These are phyloP conservation scores for Hibiscus syriacus DNA, from an alignment of 345 rosid genomes.

Conservation along the genomic window DNA sequence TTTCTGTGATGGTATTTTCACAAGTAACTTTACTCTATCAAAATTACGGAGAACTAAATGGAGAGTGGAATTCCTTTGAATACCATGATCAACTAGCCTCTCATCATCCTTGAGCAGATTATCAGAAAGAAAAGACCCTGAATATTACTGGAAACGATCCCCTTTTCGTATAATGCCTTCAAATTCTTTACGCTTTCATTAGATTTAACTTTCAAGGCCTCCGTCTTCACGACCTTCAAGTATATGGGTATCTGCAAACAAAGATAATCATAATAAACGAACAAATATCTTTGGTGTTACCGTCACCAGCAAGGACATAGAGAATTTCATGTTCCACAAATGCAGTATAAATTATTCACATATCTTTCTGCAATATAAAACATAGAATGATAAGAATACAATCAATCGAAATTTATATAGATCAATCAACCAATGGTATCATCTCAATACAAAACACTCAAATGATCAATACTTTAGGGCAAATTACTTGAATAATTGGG, in stretches of 20 bases:
- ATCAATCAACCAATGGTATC: not conserved
- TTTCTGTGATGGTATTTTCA: constrained; percentile 16
- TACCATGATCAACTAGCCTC: constrained; percentile 23
- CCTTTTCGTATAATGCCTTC: constrained; percentile 24
- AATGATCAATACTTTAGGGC: not conserved
- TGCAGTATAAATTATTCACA: not conserved
- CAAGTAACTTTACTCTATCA: not conserved
- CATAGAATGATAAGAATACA: too few relatives aligned
- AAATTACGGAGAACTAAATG: constrained; percentile 9
- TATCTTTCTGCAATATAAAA: not conserved
- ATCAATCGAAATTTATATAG: too few relatives aligned
- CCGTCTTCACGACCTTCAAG: constrained; percentile 26
- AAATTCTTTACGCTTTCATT: constrained; percentile 18
- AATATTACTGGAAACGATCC: constrained; percentile 13
- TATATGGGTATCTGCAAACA: constrained; percentile 22
- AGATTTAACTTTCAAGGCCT: constrained; percentile 10
- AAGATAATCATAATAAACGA: not conserved
- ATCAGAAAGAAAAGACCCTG: constrained; percentile 22
- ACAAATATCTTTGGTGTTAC: too few relatives aligned
- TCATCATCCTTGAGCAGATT: constrained; percentile 13
- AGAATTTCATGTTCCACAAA: too few relatives aligned
- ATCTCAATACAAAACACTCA: too few relatives aligned
- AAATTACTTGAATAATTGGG: too few relatives aligned
- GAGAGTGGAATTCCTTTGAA: constrained; percentile 19
- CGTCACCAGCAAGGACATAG: too few relatives aligned